A percentile compares a stretch with the other conserved stretches of the same genome.
Conservation (phyloP, 805 yeast genomes). For the Starmerella bombicola region DNA sequence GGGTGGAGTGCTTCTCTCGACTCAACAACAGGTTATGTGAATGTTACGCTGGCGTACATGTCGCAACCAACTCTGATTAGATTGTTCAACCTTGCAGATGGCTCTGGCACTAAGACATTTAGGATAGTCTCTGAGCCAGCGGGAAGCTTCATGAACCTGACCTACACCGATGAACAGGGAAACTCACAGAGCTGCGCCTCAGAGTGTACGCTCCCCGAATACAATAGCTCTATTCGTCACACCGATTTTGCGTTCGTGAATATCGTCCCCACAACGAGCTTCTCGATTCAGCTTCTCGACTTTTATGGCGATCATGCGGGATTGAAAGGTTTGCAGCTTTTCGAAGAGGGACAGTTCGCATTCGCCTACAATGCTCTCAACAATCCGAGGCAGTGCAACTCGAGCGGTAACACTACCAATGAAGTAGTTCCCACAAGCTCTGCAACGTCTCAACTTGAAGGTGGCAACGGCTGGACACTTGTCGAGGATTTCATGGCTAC, state of each 20-base stretch:
- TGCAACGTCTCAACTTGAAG: neutral
- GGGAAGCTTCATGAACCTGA: constrained; percentile 80
- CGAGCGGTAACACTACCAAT: neutral
- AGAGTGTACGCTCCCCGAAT: constrained; percentile 60
- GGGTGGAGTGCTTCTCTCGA: constrained; percentile 19
- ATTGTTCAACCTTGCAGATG: constrained; percentile 47
- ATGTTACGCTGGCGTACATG: constrained; percentile 20
- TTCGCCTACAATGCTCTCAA: constrained; percentile 64
- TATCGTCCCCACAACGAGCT: constrained; percentile 43
- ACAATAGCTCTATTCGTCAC: constrained; percentile 26
- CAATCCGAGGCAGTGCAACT: constrained; percentile 11
- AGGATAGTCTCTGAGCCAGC: constrained; percentile 67
- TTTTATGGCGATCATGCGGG: constrained; percentile 62
- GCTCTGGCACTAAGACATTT: constrained; percentile 43
- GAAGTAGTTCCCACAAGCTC: neutral
- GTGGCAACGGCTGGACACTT: constrained; percentile 9
- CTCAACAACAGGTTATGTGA: constrained; percentile 13
- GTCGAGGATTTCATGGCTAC: constrained; percentile 27
- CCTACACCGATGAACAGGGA: constrained; percentile 65
- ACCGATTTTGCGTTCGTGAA: constrained; percentile 79
- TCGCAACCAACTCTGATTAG: constrained; percentile 59
- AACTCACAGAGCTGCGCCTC: constrained; percentile 63
- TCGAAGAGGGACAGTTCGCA: constrained; percentile 42
- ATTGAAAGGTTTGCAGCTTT: constrained; percentile 60
- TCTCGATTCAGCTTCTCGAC: constrained; percentile 51